Base-by-base conservation (phyloP, 192 early-diverging fungal species). In the Nowakowskiella sp. region DNA sequence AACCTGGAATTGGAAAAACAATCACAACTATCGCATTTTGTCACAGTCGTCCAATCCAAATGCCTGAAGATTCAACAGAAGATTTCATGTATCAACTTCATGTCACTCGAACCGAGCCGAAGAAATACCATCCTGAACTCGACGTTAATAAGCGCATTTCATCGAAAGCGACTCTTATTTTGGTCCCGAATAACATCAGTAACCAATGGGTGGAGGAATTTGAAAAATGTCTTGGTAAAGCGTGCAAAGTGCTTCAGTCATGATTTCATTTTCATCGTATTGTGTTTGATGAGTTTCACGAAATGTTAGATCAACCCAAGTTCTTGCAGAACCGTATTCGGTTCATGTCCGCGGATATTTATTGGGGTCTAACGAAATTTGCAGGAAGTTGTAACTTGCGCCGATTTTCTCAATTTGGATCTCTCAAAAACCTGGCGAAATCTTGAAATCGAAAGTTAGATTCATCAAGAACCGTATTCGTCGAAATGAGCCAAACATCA, bases 1-100 rank as follows among this genome's bases (percentile, higher is more conserved):
- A 59, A 29, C 57, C 57, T 13, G 57, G 57, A 2, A 44, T 59
- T 7, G 57, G 57, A 59, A 59, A 59, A 27, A 59, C 57, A 6
- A 59, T 59, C 46, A 51, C 49, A n/a, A 52, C 57, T 2, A 42
- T 59, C 32, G 57, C 57, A 31, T 30, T 59, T 9, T 51, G 47
- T 24, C 57, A 51, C 24, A 42, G 49, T 9, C 47, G 57, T 5
- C 47, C 47, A 1, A 45, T 7, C 28, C 32, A 5, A 19, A 31
- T 34, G 25, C 45, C 7, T 13, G 29, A 57, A 1, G 43, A 49
- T 29, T 46, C 49, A 1, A 49, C 34, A 46, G 21, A 25, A 21
- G 21, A 27, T 7, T n/a, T n/a, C n/a, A n/a, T n/a, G n/a, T n/a
- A n/a, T n/a, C n/a, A n/a, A n/a, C n/a, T n/a, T n/a, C n/a, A n/a